Percentiles rank a stretch among this genome's conserved stretches.
These are phyloP conservation scores for Boletus fagicola DNA, from an alignment of 768 basidiomycete species.

Conservation along the genomic window DNA sequence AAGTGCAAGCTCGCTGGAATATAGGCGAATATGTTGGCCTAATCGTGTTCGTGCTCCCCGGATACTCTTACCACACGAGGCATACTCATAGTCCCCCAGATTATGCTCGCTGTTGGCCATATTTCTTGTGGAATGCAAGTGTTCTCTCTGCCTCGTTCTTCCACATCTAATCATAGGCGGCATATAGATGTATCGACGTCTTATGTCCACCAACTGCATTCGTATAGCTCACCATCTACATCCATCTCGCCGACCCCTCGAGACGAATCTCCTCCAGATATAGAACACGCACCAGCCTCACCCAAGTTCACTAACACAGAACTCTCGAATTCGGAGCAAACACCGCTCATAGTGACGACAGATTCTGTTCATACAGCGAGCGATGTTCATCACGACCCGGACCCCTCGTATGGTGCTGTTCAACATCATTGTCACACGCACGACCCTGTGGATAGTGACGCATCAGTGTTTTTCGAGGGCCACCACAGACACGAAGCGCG, in stretches of 20 bases:
- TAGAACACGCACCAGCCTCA: conserved; percentile 1
- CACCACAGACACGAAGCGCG: conserved; percentile 37
- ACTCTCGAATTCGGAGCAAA: conserved; percentile 15
- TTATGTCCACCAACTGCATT: conserved; percentile 70
- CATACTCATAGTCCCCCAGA: conserved; percentile 35
- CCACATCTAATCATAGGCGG: not conserved
- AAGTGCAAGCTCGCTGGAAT: conserved; percentile 46
- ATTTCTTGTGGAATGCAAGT: conserved; percentile 78
- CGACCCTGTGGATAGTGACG: not conserved
- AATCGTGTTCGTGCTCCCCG: conserved; percentile 61
- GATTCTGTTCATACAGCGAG: not conserved
- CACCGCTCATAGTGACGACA: conserved; percentile 16
- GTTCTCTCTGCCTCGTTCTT: not conserved
- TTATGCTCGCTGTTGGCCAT: conserved; percentile 64
- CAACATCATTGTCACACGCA: conserved; percentile 2
- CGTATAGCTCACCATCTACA: conserved; percentile 52
- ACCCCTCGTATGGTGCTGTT: conserved; percentile 23
- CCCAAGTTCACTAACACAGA: conserved; percentile 5
- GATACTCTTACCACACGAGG: not conserved
- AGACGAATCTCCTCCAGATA: conserved; percentile 17
- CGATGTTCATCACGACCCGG: not conserved
- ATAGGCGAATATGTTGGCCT: conserved; percentile 63
- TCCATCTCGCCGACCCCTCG: conserved; percentile 35
- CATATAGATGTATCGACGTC: conserved; percentile 68
- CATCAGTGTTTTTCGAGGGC: conserved; percentile 30